phyloP scores from a whole-genome alignment of 768 basidiomycete species.

The Fomitopsis pulvina region DNA sequence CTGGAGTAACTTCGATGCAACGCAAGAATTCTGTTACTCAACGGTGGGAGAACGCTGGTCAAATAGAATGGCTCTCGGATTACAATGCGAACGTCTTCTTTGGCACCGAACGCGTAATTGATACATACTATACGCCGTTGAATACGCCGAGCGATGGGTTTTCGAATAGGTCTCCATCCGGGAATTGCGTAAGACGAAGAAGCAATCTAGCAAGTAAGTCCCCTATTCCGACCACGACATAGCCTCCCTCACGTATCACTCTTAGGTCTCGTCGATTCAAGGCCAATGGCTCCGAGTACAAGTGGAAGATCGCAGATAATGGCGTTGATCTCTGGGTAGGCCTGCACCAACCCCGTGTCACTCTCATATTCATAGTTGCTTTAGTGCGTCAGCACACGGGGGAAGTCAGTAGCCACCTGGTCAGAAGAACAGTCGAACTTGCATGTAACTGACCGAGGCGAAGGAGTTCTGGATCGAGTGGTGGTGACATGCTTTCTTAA shows the following conservation, averaged over 20 bases:
- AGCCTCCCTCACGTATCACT: background rate
- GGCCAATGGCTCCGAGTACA: slow-evolving; percentile 41
- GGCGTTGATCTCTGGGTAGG: slow-evolving; percentile 41
- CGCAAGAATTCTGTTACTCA: slow-evolving; percentile 39
- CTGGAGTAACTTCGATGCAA: slow-evolving; percentile 39
- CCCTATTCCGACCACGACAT: background rate
- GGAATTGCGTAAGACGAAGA: slow-evolving; percentile 45
- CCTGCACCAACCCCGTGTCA: background rate
- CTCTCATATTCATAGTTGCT: background rate
- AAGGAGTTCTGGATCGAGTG: slow-evolving; percentile 39
- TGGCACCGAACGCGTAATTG: slow-evolving; percentile 35
- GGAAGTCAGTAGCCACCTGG: slow-evolving; percentile 43
- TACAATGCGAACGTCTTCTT: slow-evolving; percentile 40
- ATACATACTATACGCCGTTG: background rate
- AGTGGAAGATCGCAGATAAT: slow-evolving; percentile 46
- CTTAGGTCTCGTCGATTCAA: slow-evolving; percentile 50
- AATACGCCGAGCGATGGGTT: no score
- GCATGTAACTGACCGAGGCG: slow-evolving; percentile 34
- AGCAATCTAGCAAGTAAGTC: slow-evolving; percentile 41
- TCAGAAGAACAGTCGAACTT: slow-evolving; percentile 31
- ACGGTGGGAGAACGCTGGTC: slow-evolving; percentile 45
- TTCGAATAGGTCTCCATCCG: slow-evolving; percentile 31
- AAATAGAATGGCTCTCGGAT: slow-evolving; percentile 45
- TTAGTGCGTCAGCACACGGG: slow-evolving; percentile 44
- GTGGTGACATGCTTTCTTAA: slow-evolving; percentile 50